These are phyloP conservation scores for Nakazawaea holstii DNA, from an alignment of 805 yeast species.

Conservation along the genomic window DNA sequence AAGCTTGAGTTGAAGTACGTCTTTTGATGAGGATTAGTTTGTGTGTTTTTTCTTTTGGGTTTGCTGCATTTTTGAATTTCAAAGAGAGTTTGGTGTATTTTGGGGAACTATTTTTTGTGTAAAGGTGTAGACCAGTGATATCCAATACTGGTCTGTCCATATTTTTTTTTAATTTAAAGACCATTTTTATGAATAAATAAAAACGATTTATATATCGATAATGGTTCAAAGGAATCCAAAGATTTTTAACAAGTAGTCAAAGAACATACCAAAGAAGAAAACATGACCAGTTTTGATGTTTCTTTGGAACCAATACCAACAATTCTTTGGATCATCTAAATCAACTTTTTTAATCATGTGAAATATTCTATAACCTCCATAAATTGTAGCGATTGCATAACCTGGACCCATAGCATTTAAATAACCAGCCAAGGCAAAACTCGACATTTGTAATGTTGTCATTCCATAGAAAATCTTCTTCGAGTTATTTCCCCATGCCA, in stretches of 20 bases:
- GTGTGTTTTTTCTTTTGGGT: background rate
- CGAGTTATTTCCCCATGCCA: conserved; percentile 85
- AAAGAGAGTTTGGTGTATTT: background rate
- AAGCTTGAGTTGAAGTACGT: conserved; percentile 2
- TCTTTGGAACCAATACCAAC: conserved; percentile 76
- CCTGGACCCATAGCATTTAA: conserved; percentile 85
- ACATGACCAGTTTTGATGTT: conserved; percentile 75
- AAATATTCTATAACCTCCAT: conserved; percentile 65
- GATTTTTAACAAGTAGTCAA: conserved; percentile 55
- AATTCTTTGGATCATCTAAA: conserved; percentile 70
- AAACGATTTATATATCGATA: no score
- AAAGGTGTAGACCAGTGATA: no score
- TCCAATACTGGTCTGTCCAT: no score
- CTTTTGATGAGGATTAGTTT: background rate
- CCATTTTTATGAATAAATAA: no score
- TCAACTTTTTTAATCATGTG: conserved; percentile 69
- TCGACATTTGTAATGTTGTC: conserved; percentile 61
- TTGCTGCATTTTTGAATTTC: background rate
- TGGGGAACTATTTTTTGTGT: no score
- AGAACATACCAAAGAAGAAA: conserved; percentile 57
- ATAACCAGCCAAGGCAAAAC: conserved; percentile 63
- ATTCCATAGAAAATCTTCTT: conserved; percentile 63
- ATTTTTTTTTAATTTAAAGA: no score
- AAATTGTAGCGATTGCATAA: conserved; percentile 58
- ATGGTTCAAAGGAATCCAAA: conserved; percentile 34